phyloP scores from a whole-genome alignment of 148 eudicot genomes.

The Mesembryanthemum crystallinum region DNA sequence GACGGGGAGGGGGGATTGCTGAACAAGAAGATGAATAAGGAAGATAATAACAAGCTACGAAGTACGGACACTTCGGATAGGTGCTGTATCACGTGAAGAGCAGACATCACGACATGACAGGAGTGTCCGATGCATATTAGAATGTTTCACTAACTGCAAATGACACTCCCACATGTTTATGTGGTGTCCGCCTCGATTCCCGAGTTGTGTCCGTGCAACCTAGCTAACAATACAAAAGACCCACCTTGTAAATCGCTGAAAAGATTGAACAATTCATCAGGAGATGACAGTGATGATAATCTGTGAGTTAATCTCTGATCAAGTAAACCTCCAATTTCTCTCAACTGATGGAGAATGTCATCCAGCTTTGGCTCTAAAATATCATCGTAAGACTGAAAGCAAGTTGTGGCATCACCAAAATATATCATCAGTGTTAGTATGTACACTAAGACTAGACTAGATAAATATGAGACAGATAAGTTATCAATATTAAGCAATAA shows the following conservation, averaged over 20 bases:
- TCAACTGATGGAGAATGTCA: slow-evolving; percentile 52
- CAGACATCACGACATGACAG: too few relatives aligned
- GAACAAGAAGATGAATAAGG: background rate
- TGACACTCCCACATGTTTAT: too few relatives aligned
- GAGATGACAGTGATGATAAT: slow-evolving; percentile 59
- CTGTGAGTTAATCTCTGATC: slow-evolving; percentile 58
- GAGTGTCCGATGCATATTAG: too few relatives aligned
- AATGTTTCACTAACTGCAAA: too few relatives aligned
- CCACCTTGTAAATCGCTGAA: slow-evolving; percentile 82
- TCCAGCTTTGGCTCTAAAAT: slow-evolving; percentile 79
- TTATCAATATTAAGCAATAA: background rate
- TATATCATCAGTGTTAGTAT: background rate
- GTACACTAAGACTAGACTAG: background rate
- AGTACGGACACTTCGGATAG: too few relatives aligned
- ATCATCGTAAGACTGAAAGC: slow-evolving; percentile 60
- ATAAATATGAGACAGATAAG: background rate
- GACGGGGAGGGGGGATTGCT: background rate
- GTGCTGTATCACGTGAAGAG: too few relatives aligned
- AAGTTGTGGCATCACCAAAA: slow-evolving; percentile 2
- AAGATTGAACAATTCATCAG: slow-evolving; percentile 88
- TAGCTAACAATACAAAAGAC: background rate
- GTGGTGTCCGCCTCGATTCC: too few relatives aligned
- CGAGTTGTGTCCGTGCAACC: too few relatives aligned
- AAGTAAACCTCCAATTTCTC: slow-evolving; percentile 54
- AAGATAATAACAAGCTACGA: too few relatives aligned